phyloP scores from a whole-genome alignment of 2,329 filamentous ascomycete species.

The Exophiala sp. region DNA sequence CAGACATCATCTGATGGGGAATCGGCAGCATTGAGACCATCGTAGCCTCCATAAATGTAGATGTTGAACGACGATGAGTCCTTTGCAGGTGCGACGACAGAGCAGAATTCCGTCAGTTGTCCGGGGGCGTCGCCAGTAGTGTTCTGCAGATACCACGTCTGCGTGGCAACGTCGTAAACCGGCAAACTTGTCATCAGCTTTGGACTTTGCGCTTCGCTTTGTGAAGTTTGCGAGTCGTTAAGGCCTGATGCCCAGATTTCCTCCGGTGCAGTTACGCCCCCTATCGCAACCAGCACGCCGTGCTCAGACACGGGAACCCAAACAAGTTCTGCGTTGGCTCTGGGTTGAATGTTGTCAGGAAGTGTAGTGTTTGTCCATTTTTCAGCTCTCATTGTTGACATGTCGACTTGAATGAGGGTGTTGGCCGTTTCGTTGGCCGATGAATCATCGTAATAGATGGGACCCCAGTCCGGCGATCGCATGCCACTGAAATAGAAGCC shows the following conservation, averaged over 20 bases:
- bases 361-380: conserved; percentile 56
- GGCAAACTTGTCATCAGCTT: conserved; percentile 36
- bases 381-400: conserved; percentile 46
- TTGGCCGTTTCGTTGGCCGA: conserved; percentile 46
- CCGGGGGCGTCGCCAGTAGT: conserved; percentile 36
- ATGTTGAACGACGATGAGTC: conserved; percentile 37
- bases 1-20: conserved; percentile 36
- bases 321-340: conserved; percentile 60
- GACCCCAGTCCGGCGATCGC: conserved; percentile 46
- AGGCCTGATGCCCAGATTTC: conserved; percentile 23
- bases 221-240: conserved; percentile 18
- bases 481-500: conserved; percentile 67
- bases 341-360: conserved; percentile 45
- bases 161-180: conserved; percentile 35
- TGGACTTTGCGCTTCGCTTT: conserved; percentile 25
- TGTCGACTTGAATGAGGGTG: conserved; percentile 57
- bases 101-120: conserved; percentile 38
- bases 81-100: conserved; percentile 36
- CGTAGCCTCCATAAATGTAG: conserved; percentile 36
- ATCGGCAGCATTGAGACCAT: conserved; percentile 28
- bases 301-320: conserved; percentile 48
- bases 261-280: conserved; percentile 32
- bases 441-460: conserved; percentile 46
- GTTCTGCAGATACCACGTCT: conserved; percentile 38
- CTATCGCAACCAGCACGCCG: conserved; percentile 38